Percentiles rank a stretch among this genome's conserved stretches.
phyloP scores from a whole-genome alignment of 2,329 filamentous ascomycete genomes.

The Cladosporium sphaerospermum region DNA sequence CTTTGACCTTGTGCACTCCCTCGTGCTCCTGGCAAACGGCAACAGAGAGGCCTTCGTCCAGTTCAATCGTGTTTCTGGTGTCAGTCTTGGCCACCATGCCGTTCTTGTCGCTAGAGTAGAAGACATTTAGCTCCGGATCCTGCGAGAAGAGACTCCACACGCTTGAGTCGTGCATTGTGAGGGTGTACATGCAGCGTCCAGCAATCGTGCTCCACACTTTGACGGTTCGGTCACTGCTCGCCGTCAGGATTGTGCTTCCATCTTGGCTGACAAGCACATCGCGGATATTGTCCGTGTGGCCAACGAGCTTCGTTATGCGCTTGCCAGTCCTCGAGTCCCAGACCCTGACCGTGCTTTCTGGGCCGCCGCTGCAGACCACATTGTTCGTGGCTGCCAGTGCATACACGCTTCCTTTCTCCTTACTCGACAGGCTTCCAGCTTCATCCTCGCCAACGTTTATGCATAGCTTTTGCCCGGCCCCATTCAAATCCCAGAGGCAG shows the following conservation, averaged over 20 bases:
- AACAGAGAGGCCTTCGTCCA: slow-evolving; percentile 83
- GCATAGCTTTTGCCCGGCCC: slow-evolving; percentile 75
- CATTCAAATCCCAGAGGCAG: slow-evolving; percentile 86
- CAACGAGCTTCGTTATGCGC: slow-evolving; percentile 90
- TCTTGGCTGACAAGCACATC: slow-evolving; percentile 84
- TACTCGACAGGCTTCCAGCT: slow-evolving; percentile 57
- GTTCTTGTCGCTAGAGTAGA: slow-evolving; percentile 91
- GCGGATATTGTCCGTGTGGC: slow-evolving; percentile 90
- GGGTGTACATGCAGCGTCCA: slow-evolving; percentile 91
- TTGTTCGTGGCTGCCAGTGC: slow-evolving; percentile 73
- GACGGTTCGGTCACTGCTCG: slow-evolving; percentile 91
- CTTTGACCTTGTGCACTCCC: slow-evolving; percentile 60
- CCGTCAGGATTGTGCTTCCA: slow-evolving; percentile 86
- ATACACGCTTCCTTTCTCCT: slow-evolving; percentile 91
- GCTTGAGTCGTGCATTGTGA: slow-evolving; percentile 98
- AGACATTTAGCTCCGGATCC: slow-evolving; percentile 75
- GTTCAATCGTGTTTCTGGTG: slow-evolving; percentile 65
- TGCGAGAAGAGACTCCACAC: slow-evolving; percentile 94
- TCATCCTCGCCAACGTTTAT: slow-evolving; percentile 83
- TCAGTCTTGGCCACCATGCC: slow-evolving; percentile 96
- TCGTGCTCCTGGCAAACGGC: slow-evolving; percentile 91
- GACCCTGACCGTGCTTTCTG: slow-evolving; percentile 84
- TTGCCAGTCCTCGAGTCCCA: slow-evolving; percentile 89
- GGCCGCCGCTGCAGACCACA: slow-evolving; percentile 85
- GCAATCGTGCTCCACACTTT: slow-evolving; percentile 97